Percentiles rank a stretch among this genome's conserved stretches.
phyloP scores from a whole-genome alignment of 257 asterid species.

The Solanum sparsipilum region DNA sequence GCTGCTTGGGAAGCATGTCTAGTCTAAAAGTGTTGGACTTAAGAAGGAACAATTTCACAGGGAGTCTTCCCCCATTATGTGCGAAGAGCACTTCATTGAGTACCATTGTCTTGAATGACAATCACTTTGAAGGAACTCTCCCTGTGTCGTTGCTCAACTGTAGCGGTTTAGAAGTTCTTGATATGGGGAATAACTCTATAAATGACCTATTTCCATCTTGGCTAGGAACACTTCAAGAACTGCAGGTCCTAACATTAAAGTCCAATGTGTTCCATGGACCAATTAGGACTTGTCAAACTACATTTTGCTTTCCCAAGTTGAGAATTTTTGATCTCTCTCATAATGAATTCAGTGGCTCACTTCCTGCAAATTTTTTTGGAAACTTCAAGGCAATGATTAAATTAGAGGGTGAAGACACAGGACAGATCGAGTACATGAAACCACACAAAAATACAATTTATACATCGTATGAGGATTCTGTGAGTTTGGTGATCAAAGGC shows the following conservation, averaged over 20 bases:
- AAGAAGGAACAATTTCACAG: background rate
- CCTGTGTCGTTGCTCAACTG: too few species aligned
- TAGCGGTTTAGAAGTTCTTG: too few species aligned
- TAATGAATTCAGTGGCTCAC: background rate
- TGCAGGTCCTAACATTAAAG: background rate
- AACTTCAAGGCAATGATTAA: background rate
- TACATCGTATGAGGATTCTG: too few species aligned
- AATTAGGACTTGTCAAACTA: background rate
- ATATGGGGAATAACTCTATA: background rate
- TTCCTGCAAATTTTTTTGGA: background rate
- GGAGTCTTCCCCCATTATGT: background rate
- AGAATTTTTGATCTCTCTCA: background rate
- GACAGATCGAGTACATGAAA: background rate
- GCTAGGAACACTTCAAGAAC: background rate
- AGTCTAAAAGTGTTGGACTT: background rate
- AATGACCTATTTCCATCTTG: background rate
- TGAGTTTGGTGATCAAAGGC: too few species aligned
- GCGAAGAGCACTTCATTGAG: background rate
- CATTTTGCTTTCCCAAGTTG: background rate
- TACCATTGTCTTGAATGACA: background rate
- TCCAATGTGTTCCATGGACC: background rate
- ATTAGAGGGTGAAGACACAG: background rate
- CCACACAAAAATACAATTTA: too few species aligned
- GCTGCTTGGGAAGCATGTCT: background rate
- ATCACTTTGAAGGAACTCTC: background rate